These are phyloP conservation scores for Debaryomyces coudertii DNA, from an alignment of 1,139 yeast genomes.

Conservation along the genomic window DNA sequence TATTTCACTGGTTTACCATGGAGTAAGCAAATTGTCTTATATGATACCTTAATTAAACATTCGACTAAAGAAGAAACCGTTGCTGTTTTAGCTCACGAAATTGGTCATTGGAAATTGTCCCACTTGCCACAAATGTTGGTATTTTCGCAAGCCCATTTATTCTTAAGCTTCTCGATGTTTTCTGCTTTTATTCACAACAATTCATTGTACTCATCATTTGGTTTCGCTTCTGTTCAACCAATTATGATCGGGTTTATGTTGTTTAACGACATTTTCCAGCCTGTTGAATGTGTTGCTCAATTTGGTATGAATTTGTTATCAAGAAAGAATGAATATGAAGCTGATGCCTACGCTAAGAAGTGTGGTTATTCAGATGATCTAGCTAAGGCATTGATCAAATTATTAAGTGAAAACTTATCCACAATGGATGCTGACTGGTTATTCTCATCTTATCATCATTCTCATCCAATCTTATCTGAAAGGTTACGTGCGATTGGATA, in stretches of 20 bases:
- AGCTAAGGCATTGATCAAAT: constrained; percentile 69
- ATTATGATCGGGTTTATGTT: constrained; percentile 77
- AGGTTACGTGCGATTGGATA: constrained; percentile 74
- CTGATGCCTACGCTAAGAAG: constrained; percentile 80
- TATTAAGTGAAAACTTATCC: constrained; percentile 79
- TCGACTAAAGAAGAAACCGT: constrained; percentile 79
- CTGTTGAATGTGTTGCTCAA: constrained; percentile 69
- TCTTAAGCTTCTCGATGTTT: constrained; percentile 69
- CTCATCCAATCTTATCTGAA: constrained; percentile 90
- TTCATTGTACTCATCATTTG: constrained; percentile 78
- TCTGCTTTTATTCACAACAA: constrained; percentile 77
- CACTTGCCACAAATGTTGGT: constrained; percentile 77
- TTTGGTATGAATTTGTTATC: constrained; percentile 71
- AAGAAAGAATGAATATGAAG: constrained; percentile 90
- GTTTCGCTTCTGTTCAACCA: constrained; percentile 68
- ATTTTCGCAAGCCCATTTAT: constrained; percentile 65
- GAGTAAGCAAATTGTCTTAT: constrained; percentile 92
- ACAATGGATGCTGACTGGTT: constrained; percentile 87
- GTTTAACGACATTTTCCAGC: constrained; percentile 73
- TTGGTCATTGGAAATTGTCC: constrained; percentile 94
- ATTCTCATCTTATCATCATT: constrained; percentile 84
- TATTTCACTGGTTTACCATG: constrained; percentile 95
- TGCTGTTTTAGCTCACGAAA: constrained; percentile 95
- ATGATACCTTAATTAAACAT: constrained; percentile 84
- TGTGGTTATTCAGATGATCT: constrained; percentile 73